These are phyloP conservation scores for Chytriomyces sp. DNA, from an alignment of 192 early-diverging fungal genomes.

Conservation along the genomic window DNA sequence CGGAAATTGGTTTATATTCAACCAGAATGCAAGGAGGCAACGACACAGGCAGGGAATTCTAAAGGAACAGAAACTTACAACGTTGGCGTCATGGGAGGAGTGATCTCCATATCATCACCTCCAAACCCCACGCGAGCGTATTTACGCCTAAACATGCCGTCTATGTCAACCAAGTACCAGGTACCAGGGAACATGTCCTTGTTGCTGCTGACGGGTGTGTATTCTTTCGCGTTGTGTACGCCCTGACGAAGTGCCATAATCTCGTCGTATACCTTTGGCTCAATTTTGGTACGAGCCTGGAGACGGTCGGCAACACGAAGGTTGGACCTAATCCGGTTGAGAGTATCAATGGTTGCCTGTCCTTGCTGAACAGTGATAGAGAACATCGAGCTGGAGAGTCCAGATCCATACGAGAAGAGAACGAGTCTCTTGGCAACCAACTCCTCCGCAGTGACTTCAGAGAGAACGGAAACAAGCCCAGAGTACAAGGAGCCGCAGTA, in stretches of 20 bases:
- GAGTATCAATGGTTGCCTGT: slow-evolving; percentile 59
- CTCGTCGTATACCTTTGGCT: slow-evolving; percentile 75
- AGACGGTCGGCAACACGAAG: slow-evolving; percentile 75
- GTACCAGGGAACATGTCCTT: slow-evolving; percentile 73
- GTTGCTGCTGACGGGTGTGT: slow-evolving; percentile 69
- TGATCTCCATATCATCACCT: slow-evolving; percentile 2
- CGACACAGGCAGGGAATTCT: no score
- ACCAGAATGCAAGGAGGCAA: no score
- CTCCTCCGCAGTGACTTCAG: slow-evolving; percentile 67
- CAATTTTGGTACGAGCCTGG: slow-evolving; percentile 69
- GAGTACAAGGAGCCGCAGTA: slow-evolving; percentile 79
- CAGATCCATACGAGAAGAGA: slow-evolving; percentile 96
- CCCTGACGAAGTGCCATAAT: slow-evolving; percentile 87
- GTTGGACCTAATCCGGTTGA: slow-evolving; percentile 27
- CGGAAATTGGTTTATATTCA: no score
- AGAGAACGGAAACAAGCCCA: slow-evolving; percentile 77
- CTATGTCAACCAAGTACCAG: slow-evolving; percentile 88
- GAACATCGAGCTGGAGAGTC: slow-evolving; percentile 92
- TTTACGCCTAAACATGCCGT: slow-evolving; percentile 87
- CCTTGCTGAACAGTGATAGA: slow-evolving; percentile 79
- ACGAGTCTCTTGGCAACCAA: slow-evolving; percentile 83
- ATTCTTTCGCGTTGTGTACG: slow-evolving; percentile 80
- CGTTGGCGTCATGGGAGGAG: slow-evolving; percentile 5
- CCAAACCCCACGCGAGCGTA: slow-evolving; percentile 51
- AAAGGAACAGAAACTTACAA: neutral